Conservation (phyloP, 2,329 filamentous ascomycete genomes). For the Ophiostoma perfectum region DNA sequence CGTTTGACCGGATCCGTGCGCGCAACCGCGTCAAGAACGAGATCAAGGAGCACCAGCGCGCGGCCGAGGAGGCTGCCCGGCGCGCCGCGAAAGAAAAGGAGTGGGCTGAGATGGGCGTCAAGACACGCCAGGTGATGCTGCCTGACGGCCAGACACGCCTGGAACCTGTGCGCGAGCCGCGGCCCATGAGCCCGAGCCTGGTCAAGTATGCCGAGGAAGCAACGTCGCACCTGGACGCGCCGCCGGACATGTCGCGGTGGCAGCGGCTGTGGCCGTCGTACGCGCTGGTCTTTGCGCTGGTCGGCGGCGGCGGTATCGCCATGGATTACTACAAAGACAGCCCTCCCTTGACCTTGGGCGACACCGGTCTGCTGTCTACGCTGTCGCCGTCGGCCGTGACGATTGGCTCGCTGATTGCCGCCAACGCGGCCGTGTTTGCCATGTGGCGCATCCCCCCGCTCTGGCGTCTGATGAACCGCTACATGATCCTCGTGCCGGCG, state of each 20-base stretch:
- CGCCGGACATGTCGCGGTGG: constrained; percentile 48
- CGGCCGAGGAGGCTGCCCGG: constrained; percentile 32
- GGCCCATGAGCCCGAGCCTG: constrained; percentile 36
- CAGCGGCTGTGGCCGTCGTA: constrained; percentile 52
- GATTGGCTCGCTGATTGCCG: constrained; percentile 53
- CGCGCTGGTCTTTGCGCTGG: constrained; percentile 42
- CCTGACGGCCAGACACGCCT: constrained; percentile 31
- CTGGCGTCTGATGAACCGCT: constrained; percentile 63
- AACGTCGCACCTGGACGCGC: constrained; percentile 46
- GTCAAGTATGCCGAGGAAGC: constrained; percentile 42
- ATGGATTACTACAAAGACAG: not conserved
- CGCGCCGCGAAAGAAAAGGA: constrained; percentile 22
- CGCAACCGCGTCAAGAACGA: constrained; percentile 46
- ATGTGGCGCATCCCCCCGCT: constrained; percentile 60
- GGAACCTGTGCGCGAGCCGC: constrained; percentile 26
- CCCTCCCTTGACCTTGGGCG: constrained; percentile 12
- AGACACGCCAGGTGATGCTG: constrained; percentile 18
- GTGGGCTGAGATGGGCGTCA: constrained; percentile 40
- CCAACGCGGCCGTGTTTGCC: constrained; percentile 53
- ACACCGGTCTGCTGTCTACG: constrained; percentile 52
- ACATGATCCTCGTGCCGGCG: constrained; percentile 60
- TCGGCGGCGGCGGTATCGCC: constrained; percentile 39
- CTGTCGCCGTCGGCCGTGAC: constrained; percentile 60
- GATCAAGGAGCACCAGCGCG: constrained; percentile 34
- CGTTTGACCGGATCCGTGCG: constrained; percentile 53